phyloP scores from a whole-genome alignment of 2,329 filamentous ascomycete genomes.

The Drechslerella stenobrocha region DNA sequence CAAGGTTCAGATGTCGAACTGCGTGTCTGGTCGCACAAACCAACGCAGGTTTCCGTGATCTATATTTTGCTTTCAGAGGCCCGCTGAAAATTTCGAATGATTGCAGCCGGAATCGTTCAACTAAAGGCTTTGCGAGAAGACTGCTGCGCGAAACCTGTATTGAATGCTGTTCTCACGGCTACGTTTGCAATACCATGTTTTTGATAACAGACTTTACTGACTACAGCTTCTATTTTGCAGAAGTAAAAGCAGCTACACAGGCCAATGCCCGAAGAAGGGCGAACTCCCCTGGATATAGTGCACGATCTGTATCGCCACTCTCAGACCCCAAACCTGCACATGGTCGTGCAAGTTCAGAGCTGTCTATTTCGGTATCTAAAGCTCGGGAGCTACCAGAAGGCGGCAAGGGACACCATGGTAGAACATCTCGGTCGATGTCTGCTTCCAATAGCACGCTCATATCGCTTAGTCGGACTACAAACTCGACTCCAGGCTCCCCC shows the following conservation, averaged over 20 bases:
- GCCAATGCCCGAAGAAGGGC: constrained; percentile 62
- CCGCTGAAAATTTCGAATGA: neutral
- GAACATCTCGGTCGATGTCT: constrained; percentile 26
- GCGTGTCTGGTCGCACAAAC: constrained; percentile 25
- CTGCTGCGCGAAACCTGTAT: constrained; percentile 11
- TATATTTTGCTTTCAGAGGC: constrained; percentile 27
- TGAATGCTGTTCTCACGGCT: constrained; percentile 1
- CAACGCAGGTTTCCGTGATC: constrained; percentile 33
- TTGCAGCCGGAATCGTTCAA: constrained; percentile 16
- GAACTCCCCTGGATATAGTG: constrained; percentile 59
- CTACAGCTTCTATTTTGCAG: constrained; percentile 47
- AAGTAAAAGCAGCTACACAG: constrained; percentile 43
- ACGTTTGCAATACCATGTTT: constrained; percentile 25
- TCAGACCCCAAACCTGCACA: constrained; percentile 56
- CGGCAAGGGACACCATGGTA: constrained; percentile 34
- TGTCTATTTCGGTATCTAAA: constrained; percentile 59
- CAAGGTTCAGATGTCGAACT: constrained; percentile 16
- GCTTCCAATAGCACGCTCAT: constrained; percentile 34
- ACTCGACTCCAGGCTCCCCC: constrained; percentile 39
- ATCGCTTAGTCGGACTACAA: constrained; percentile 17
- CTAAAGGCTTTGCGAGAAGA: neutral
- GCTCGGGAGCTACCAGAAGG: constrained; percentile 25
- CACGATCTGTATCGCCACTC: constrained; percentile 62
- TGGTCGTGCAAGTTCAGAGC: constrained; percentile 72
- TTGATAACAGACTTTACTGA: constrained; percentile 46